Conservation (phyloP, 2,329 filamentous ascomycete species). For the Fusarium tricinctum region DNA sequence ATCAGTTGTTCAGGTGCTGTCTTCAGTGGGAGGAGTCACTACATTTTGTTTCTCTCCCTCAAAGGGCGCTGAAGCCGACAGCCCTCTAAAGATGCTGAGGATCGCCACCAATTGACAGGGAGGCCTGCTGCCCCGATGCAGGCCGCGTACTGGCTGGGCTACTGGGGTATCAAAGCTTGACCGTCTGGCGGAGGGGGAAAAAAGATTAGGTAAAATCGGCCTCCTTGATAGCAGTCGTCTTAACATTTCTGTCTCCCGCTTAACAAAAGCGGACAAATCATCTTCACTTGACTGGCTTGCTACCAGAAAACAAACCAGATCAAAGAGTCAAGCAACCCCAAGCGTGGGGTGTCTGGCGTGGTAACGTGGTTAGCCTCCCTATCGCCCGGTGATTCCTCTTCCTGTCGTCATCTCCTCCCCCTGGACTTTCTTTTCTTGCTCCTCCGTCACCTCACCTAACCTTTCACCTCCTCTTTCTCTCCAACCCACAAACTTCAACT, state of each 20-base stretch:
- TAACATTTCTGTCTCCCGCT: no score
- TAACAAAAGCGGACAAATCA: not conserved
- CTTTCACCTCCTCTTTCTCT: conserved; percentile 35
- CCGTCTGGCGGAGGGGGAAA: not conserved
- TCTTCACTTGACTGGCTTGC: not conserved
- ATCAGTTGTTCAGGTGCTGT: not conserved
- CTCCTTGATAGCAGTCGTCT: no score
- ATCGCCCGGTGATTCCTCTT: conserved; percentile 3
- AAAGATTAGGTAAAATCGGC: not conserved
- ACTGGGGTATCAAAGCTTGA: not conserved
- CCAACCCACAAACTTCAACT: conserved; percentile 40
- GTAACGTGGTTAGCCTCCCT: conserved; percentile 16
- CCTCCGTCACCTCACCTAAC: conserved; percentile 30
- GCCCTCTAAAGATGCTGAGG: not conserved
- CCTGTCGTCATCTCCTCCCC: conserved; percentile 39
- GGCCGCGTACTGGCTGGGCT: conserved; percentile 16
- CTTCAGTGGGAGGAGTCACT: not conserved
- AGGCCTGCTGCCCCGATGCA: conserved; percentile 19
- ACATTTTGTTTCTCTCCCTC: not conserved
- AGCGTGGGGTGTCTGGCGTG: conserved; percentile 8
- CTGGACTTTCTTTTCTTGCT: conserved; percentile 46
- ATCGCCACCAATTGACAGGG: conserved; percentile 41
- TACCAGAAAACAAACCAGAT: conserved; percentile 1
- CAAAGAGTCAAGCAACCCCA: conserved; percentile 3
- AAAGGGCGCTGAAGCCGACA: not conserved